A percentile compares a stretch with the other conserved stretches of the same genome.
Conservation (phyloP, 495 filamentous ascomycete species). For the Aspergillus ostianus region DNA sequence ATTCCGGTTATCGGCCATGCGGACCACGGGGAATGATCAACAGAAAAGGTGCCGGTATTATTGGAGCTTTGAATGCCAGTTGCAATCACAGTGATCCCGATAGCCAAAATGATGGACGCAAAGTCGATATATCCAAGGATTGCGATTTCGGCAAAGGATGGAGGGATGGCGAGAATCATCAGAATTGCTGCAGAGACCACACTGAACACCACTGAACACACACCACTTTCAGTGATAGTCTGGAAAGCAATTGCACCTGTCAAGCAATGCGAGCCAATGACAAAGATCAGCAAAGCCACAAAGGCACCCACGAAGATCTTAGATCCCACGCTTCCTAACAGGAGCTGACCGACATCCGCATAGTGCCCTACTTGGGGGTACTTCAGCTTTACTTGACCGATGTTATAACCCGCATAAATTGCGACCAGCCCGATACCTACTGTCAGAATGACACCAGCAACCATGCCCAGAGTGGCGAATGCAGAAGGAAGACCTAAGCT, state of each 20-base stretch:
- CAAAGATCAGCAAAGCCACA: conserved; percentile 61
- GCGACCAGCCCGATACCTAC: conserved; percentile 61
- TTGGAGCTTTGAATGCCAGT: conserved; percentile 48
- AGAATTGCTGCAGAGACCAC: conserved; percentile 59
- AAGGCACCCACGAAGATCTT: conserved; percentile 40
- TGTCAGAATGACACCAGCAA: conserved; percentile 48
- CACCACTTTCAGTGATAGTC: conserved; percentile 53
- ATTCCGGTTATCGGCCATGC: conserved; percentile 28
- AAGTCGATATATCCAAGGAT: conserved; percentile 62
- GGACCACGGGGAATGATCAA: conserved; percentile 29
- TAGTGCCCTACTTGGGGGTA: conserved; percentile 64
- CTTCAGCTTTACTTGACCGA: conserved; percentile 68
- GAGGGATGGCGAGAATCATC: conserved; percentile 59
- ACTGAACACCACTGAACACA: conserved; percentile 62
- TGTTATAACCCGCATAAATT: conserved; percentile 66
- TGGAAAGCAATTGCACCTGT: conserved; percentile 68
- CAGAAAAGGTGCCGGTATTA: conserved; percentile 18
- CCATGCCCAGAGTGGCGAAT: conserved; percentile 62
- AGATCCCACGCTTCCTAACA: conserved; percentile 54
- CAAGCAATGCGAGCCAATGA: conserved; percentile 67
- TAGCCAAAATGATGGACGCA: conserved; percentile 62
- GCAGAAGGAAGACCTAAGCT: conserved; percentile 55
- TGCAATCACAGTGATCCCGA: conserved; percentile 66
- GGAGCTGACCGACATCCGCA: conserved; percentile 59
- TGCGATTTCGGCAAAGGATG: conserved; percentile 51